Evolutionary conservation across 495 filamentous ascomycete genomes (phyloP), one percentile per base, ranked within the genome.

Genomic region (Aspergillus coremiiformis): DNA sequence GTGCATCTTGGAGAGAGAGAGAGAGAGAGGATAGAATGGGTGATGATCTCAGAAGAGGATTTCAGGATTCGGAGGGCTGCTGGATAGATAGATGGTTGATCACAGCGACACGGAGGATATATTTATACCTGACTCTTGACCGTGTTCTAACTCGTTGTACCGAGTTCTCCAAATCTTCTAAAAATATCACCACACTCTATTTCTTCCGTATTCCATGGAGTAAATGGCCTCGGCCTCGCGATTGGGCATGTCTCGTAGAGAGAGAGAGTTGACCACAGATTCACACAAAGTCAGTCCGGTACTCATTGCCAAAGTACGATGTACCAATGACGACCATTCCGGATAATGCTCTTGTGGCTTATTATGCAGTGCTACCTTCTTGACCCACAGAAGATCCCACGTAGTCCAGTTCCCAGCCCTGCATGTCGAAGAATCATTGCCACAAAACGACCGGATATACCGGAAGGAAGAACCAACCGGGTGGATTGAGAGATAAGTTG

Each of bases 111-210:
- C 0, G 26, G 20, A 22, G 44, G 44, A 20, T 32, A 41, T 53
- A 53, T 53, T 53, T 53, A 53, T 53, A 53, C 21, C 33, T 21
- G 37, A 10, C n/a, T n/a, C n/a, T n/a, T n/a, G n/a, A n/a, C n/a
- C n/a, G n/a, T n/a, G n/a, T n/a, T n/a, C n/a, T n/a, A n/a, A n/a
- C n/a, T n/a, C n/a, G n/a, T n/a, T n/a, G n/a, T n/a, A n/a, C n/a
- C n/a, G n/a, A n/a, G n/a, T n/a, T n/a, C n/a, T n/a, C n/a, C n/a
- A n/a, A n/a, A n/a, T n/a, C n/a, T n/a, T n/a, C n/a, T n/a, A n/a
- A n/a, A n/a, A n/a, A n/a, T n/a, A n/a, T n/a, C n/a, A n/a, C n/a
- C n/a, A n/a, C n/a, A n/a, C n/a, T n/a, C n/a, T n/a, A n/a, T n/a
- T n/a, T n/a, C n/a, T n/a, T n/a, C n/a, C n/a, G 5, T 22, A 24